Evolutionary conservation across 257 asterid genomes (phyloP).

Genomic region (Solanum clarkiae): DNA sequence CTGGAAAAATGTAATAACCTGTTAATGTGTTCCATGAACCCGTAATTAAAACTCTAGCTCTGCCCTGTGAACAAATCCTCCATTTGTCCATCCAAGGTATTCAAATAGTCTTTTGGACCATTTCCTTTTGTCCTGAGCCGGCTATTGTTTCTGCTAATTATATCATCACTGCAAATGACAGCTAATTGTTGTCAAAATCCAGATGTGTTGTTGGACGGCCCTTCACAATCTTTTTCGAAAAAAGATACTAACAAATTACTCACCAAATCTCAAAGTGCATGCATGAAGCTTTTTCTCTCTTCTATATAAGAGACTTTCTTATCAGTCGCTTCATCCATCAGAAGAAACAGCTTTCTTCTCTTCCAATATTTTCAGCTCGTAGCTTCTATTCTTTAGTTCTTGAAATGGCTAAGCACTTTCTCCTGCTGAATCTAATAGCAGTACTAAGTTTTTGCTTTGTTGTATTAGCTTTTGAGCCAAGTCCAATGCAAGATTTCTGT

Average conservation of each 20-base stretch:
- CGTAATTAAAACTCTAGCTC: background rate
- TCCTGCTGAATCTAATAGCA: background rate
- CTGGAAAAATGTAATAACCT: background rate
- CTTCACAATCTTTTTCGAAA: background rate
- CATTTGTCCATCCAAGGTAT: background rate
- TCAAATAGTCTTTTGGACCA: background rate
- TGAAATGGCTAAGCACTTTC: background rate
- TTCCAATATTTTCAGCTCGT: background rate
- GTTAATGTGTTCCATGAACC: background rate
- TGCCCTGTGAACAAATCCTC: background rate
- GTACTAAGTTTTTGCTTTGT: background rate
- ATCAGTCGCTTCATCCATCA: background rate
- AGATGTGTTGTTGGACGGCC: background rate
- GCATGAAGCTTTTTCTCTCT: background rate
- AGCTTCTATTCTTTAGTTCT: background rate
- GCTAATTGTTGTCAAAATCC: background rate
- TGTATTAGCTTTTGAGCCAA: background rate
- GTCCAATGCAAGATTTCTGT: background rate
- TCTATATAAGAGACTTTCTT: background rate
- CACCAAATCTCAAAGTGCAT: background rate
- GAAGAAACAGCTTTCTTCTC: background rate
- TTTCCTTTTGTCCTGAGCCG: background rate
- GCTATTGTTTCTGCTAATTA: background rate
- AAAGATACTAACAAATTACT: background rate
- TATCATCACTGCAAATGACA: background rate